phyloP scores from a whole-genome alignment of 169 alveolate genomes.

The Cryptosporidium baileyi region DNA sequence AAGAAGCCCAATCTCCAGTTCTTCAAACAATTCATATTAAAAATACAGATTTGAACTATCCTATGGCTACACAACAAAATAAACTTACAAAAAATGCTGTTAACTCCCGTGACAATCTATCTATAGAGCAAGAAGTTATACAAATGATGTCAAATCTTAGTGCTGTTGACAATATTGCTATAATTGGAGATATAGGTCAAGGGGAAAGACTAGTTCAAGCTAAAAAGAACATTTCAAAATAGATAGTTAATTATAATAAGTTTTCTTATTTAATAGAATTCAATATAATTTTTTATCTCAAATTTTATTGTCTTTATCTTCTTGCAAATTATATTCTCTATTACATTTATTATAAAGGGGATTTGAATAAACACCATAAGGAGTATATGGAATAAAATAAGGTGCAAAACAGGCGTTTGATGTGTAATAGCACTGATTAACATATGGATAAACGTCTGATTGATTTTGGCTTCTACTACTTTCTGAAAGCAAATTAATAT shows the following conservation, averaged over 20 bases:
- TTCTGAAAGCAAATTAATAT: constrained; percentile 5
- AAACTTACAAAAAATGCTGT: constrained; percentile 3
- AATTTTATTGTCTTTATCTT: no score
- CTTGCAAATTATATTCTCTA: constrained; percentile 11
- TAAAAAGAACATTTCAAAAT: constrained; percentile 53
- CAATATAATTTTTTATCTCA: neutral
- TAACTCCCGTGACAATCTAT: neutral
- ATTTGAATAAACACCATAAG: constrained; percentile 62
- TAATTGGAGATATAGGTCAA: constrained; percentile 78
- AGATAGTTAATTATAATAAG: constrained; percentile 17
- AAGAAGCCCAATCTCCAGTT: neutral
- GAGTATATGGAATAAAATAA: constrained; percentile 29
- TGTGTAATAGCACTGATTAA: constrained; percentile 42
- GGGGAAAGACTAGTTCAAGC: constrained; percentile 81
- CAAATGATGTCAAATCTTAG: constrained; percentile 54
- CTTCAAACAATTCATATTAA: neutral
- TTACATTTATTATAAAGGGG: neutral
- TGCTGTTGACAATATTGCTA: constrained; percentile 65
- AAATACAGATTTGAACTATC: neutral
- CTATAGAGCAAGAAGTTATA: constrained; percentile 47
- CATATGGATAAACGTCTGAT: constrained; percentile 32
- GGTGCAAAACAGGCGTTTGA: constrained; percentile 45
- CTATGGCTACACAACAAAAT: neutral
- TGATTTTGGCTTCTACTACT: constrained; percentile 22
- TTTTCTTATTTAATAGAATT: constrained; percentile 16